Percentiles rank a stretch among this genome's conserved stretches.
Evolutionary conservation across 805 yeast genomes (phyloP).

Genomic region (Jamesozyma rosinii): DNA sequence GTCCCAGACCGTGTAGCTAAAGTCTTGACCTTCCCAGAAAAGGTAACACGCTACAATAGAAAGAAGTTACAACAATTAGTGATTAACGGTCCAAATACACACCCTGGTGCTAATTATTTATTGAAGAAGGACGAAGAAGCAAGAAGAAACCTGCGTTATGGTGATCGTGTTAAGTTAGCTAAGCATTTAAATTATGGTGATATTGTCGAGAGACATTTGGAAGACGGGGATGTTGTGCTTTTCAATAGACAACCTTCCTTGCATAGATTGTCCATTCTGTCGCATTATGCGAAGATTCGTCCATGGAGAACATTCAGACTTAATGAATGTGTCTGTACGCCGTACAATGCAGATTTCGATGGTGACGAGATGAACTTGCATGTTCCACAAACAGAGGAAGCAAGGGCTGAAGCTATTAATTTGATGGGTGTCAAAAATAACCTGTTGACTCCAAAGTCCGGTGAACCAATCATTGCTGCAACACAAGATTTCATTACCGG

Average conservation of each 20-base stretch:
- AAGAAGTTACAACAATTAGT: slow-evolving; percentile 67
- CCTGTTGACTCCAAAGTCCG: slow-evolving; percentile 89
- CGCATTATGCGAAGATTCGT: slow-evolving; percentile 91
- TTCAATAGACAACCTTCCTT: slow-evolving; percentile 97
- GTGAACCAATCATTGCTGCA: slow-evolving; percentile 99
- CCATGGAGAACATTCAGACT: slow-evolving; percentile 97
- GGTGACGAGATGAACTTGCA: slow-evolving; percentile 99
- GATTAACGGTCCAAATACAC: slow-evolving; percentile 73
- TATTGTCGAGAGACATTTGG: slow-evolving; percentile 90
- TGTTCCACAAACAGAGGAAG: slow-evolving; percentile 98
- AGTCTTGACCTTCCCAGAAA: slow-evolving; percentile 91
- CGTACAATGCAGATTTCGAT: slow-evolving; percentile 98
- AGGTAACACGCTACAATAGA: slow-evolving; percentile 79
- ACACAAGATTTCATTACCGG: slow-evolving; percentile 99
- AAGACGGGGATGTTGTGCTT: slow-evolving; percentile 91
- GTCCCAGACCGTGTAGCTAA: slow-evolving; percentile 97
- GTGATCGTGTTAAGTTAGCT: slow-evolving; percentile 73
- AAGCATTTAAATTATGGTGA: slow-evolving; percentile 76
- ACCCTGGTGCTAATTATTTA: slow-evolving; percentile 95
- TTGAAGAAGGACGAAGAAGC: slow-evolving; percentile 74
- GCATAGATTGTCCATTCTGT: slow-evolving; percentile 85
- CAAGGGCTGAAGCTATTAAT: slow-evolving; percentile 96
- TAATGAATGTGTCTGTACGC: slow-evolving; percentile 98
- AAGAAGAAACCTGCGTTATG: slow-evolving; percentile 81
- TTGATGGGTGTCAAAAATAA: slow-evolving; percentile 97